Evolutionary conservation across 2,329 filamentous ascomycete genomes (phyloP).

Genomic region (Sporothrix phasma): DNA sequence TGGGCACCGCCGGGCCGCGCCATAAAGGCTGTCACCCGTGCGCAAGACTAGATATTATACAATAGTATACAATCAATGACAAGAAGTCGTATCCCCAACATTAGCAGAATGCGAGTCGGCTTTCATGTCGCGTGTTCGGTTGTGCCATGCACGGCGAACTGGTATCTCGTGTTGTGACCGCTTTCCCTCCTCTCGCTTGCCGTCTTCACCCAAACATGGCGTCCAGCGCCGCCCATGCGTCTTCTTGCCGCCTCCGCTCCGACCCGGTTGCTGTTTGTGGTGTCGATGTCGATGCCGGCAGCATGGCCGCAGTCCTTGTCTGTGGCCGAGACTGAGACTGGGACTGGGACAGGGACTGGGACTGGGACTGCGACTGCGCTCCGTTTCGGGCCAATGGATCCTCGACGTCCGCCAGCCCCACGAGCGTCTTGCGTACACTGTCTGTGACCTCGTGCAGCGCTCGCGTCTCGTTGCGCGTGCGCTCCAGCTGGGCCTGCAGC

Average conservation of each 20-base stretch:
- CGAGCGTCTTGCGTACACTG: constrained; percentile 63
- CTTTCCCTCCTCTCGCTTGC: not conserved
- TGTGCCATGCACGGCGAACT: not conserved
- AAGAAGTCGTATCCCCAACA: too few relatives aligned
- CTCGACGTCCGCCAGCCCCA: constrained; percentile 51
- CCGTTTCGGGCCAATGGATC: constrained; percentile 18
- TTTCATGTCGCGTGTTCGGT: not conserved
- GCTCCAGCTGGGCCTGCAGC: constrained; percentile 76
- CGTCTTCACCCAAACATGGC: constrained; percentile 33
- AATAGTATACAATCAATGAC: too few relatives aligned
- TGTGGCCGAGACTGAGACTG: too few relatives aligned
- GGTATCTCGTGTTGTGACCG: not conserved
- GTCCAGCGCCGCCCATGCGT: constrained; percentile 36
- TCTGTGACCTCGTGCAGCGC: constrained; percentile 57
- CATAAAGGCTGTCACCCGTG: too few relatives aligned
- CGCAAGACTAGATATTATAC: too few relatives aligned
- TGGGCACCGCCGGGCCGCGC: too few relatives aligned
- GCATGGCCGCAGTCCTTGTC: not conserved
- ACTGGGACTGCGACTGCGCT: not conserved
- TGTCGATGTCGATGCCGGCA: too few relatives aligned
- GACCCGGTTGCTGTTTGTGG: not conserved
- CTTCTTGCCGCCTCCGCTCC: constrained; percentile 14
- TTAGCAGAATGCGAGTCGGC: too few relatives aligned
- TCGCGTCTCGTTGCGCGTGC: constrained; percentile 61
- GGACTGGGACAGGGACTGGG: not conserved